phyloP scores from a whole-genome alignment of 768 basidiomycete species.

The Pulveroboletus ravenelii region DNA sequence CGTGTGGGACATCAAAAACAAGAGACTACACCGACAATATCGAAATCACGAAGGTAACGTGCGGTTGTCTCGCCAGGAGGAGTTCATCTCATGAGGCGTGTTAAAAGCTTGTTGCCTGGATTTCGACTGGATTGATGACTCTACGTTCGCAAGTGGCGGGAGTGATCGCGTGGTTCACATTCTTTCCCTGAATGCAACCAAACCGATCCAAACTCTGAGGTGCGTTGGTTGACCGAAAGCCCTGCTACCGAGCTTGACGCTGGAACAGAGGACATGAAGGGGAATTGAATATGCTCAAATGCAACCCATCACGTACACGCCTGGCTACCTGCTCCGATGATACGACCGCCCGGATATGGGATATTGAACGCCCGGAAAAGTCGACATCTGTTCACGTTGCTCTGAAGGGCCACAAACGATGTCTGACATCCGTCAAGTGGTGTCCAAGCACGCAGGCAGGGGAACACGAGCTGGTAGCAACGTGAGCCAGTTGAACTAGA shows the following conservation, averaged over 20 bases:
- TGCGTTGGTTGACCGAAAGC: constrained; percentile 32
- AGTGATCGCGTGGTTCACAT: constrained; percentile 64
- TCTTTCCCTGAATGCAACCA: constrained; percentile 47
- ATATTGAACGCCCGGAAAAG: constrained; percentile 42
- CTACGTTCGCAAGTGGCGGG: constrained; percentile 68
- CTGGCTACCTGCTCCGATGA: constrained; percentile 84
- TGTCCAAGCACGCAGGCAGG: constrained; percentile 48
- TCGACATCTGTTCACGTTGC: constrained; percentile 26
- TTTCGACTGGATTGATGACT: constrained; percentile 72
- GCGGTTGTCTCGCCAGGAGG: neutral
- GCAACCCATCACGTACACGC: constrained; percentile 58
- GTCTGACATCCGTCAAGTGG: constrained; percentile 68
- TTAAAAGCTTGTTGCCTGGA: constrained; percentile 71
- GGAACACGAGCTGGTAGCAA: constrained; percentile 61
- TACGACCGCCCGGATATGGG: constrained; percentile 72
- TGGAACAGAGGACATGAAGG: constrained; percentile 59
- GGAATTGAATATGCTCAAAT: constrained; percentile 76
- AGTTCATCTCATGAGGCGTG: constrained; percentile 8
- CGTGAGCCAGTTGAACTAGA: constrained; percentile 43
- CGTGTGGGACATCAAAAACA: constrained; percentile 70
- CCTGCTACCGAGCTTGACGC: constrained; percentile 4
- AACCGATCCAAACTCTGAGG: constrained; percentile 60
- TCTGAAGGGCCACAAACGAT: constrained; percentile 60
- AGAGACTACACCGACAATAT: constrained; percentile 59
- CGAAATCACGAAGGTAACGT: constrained; percentile 57